Evolutionary conservation across 108 stramenopile genomes (phyloP).

Genomic region (Pseudonitzschia delicatissima): DNA sequence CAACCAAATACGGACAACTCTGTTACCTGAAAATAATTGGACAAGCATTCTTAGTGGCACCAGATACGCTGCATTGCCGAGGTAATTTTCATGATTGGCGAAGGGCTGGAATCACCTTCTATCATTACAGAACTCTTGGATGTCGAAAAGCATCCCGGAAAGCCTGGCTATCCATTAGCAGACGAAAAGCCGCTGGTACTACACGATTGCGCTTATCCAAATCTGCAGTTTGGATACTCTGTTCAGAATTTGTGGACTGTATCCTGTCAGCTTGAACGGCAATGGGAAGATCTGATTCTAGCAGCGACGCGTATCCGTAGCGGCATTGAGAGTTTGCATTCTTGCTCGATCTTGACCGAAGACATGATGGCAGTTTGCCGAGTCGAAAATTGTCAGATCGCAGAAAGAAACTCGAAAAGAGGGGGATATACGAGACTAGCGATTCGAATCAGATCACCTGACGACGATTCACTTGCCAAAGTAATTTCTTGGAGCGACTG

Average conservation of each 20-base stretch:
- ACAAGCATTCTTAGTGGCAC: slow-evolving; percentile 98
- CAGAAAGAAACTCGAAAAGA: slow-evolving; percentile 37
- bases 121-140: slow-evolving; percentile 83
- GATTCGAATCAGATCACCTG: not conserved
- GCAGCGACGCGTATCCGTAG: slow-evolving; percentile 70
- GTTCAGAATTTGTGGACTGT: slow-evolving; percentile 75
- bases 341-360: slow-evolving; percentile 36
- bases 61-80: slow-evolving; percentile 96
- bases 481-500: slow-evolving; percentile 43
- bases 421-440: not conserved
- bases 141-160: slow-evolving; percentile 79
- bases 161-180: slow-evolving; percentile 92
- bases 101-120: slow-evolving; percentile 75
- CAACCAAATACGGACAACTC: slow-evolving; percentile 30
- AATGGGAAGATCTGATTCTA: slow-evolving; percentile 73
- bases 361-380: slow-evolving; percentile 56
- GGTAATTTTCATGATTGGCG: slow-evolving; percentile 90
- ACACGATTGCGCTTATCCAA: slow-evolving; percentile 83
- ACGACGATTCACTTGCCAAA: not conserved
- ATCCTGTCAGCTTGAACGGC: slow-evolving; percentile 56
- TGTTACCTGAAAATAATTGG: slow-evolving; percentile 87
- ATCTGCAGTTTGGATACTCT: slow-evolving; percentile 62
- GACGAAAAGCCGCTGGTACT: slow-evolving; percentile 87
- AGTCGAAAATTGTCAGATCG: slow-evolving; percentile 42
- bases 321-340: slow-evolving; percentile 47